A percentile compares a stretch with the other conserved stretches of the same genome.
Conservation (phyloP, 805 yeast genomes). For the Kluyveromyces starmeri region DNA sequence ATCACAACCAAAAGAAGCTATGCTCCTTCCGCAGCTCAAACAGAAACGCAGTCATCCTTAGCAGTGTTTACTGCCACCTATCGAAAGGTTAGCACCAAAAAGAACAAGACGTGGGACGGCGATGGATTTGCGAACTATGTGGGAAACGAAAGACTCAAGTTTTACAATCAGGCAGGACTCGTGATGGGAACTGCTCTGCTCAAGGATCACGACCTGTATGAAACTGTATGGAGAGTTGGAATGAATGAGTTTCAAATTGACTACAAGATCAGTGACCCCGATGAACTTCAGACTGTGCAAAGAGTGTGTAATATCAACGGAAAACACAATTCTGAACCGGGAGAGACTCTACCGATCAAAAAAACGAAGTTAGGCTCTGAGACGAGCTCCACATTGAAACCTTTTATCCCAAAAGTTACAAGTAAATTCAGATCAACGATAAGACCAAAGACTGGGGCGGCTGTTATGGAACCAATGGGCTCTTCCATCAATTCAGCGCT, state of each 20-base stretch:
- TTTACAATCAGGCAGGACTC: constrained; percentile 23
- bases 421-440: constrained; percentile 3
- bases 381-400: neutral
- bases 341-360: neutral
- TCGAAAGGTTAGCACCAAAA: constrained; percentile 64
- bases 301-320: constrained; percentile 8
- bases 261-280: constrained; percentile 30
- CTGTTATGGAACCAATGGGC: neutral
- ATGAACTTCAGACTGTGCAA: constrained; percentile 14
- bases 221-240: constrained; percentile 43
- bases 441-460: neutral
- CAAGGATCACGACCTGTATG: constrained; percentile 22
- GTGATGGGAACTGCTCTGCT: constrained; percentile 20
- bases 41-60: too few relatives aligned
- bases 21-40: too few relatives aligned
- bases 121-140: constrained; percentile 55
- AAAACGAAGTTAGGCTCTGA: neutral
- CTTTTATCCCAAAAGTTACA: neutral
- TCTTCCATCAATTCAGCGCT: neutral
- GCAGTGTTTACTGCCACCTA: constrained; percentile 45
- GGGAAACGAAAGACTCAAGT: constrained; percentile 15
- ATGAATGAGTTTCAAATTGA: constrained; percentile 56
- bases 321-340: neutral
- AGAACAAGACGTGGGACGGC: constrained; percentile 92
- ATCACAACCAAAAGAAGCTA: too few relatives aligned